Conservation (phyloP, 805 yeast genomes). For the Cyberlindnera maritima region DNA sequence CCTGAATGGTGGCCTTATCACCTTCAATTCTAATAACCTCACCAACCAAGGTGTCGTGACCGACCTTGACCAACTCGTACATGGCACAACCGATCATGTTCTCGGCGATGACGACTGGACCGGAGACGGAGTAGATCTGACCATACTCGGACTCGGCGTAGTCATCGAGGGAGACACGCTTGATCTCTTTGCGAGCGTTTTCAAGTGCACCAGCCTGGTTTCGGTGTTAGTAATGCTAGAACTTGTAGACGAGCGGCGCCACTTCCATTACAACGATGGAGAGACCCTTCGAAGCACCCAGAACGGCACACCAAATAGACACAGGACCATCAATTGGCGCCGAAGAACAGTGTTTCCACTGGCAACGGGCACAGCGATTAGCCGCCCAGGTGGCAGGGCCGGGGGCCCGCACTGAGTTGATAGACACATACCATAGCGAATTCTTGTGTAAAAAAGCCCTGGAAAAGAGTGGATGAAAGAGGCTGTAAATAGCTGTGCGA, state of each 20-base stretch:
- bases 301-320: too few species aligned
- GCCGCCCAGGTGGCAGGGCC: neutral
- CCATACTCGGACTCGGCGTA: slow-evolving; percentile 79
- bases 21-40: slow-evolving; percentile 96
- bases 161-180: slow-evolving; percentile 78
- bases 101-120: slow-evolving; percentile 97
- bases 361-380: neutral
- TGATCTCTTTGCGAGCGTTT: slow-evolving; percentile 92
- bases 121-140: slow-evolving; percentile 90
- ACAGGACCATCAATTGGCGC: too few species aligned
- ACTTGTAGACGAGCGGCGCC: too few species aligned
- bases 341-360: too few species aligned
- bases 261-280: neutral
- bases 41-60: slow-evolving; percentile 95
- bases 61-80: slow-evolving; percentile 98
- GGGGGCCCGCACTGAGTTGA: too few species aligned
- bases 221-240: slow-evolving; percentile 8
- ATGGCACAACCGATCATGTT: slow-evolving; percentile 99
- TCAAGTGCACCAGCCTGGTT: slow-evolving; percentile 89
- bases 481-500: neutral
- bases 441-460: neutral
- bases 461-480: neutral
- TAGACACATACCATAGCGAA: slow-evolving; percentile 2
- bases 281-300: neutral
- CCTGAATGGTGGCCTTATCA: slow-evolving; percentile 98